Conservation (phyloP, 2,329 filamentous ascomycete genomes). For the Fusarium sp. region DNA sequence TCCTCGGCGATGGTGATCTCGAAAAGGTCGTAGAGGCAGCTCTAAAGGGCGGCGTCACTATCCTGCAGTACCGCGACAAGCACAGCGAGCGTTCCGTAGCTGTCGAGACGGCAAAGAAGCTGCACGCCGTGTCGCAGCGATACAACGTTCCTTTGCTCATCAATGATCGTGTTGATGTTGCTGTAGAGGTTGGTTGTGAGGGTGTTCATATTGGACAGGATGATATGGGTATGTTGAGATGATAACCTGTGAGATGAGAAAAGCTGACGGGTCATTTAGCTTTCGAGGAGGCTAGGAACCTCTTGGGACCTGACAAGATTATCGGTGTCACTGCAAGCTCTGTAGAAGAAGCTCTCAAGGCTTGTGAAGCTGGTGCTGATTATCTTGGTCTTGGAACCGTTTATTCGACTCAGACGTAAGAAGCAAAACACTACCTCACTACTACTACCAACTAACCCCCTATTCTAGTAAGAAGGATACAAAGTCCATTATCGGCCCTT, state of each 20-base stretch:
- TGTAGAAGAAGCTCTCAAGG: slow-evolving; percentile 76
- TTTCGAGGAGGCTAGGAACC: slow-evolving; percentile 67
- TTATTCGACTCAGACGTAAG: slow-evolving; percentile 84
- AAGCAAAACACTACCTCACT: slow-evolving; percentile 14
- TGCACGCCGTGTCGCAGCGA: slow-evolving; percentile 77
- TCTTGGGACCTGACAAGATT: slow-evolving; percentile 82
- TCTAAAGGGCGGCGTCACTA: slow-evolving; percentile 81
- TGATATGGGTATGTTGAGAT: slow-evolving; percentile 77
- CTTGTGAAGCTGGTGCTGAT: slow-evolving; percentile 81
- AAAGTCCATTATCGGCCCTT: slow-evolving; percentile 71
- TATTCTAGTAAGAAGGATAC: slow-evolving; percentile 81
- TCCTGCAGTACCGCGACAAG: slow-evolving; percentile 95
- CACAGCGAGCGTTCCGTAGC: slow-evolving; percentile 78
- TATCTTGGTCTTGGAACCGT: slow-evolving; percentile 94
- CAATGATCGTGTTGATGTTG: slow-evolving; percentile 93
- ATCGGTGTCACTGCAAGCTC: slow-evolving; percentile 90
- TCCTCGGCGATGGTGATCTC: slow-evolving; percentile 79
- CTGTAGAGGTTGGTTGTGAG: slow-evolving; percentile 85
- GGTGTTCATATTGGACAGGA: slow-evolving; percentile 96
- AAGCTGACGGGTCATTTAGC: slow-evolving; percentile 29
- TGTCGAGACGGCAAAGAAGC: slow-evolving; percentile 74
- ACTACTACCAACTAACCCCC: slow-evolving; percentile 8
- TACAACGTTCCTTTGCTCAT: slow-evolving; percentile 85
- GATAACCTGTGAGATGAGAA: background rate
- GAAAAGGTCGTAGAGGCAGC: slow-evolving; percentile 80